Conservation (phyloP, 1,139 yeast species). For the Nadsonia commutata region DNA sequence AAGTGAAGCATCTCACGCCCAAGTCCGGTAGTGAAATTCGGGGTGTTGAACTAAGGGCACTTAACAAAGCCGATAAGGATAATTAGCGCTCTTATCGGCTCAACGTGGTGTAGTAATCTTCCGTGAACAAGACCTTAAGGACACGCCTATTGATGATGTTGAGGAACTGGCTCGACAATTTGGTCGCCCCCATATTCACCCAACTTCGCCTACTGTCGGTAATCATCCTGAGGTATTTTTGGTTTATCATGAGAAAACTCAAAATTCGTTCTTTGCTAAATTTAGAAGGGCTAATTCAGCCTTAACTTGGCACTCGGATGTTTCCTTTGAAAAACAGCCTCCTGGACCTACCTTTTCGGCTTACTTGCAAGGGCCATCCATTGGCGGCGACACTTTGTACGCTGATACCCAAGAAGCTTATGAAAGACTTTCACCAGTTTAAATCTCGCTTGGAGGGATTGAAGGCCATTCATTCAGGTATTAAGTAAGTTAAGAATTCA, state of each 20-base stretch:
- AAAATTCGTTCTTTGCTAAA: conserved; percentile 7
- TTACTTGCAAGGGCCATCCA: conserved; percentile 35
- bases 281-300: conserved; percentile 18
- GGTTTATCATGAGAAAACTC: conserved; percentile 25
- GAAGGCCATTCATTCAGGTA: conserved; percentile 38
- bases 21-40: conserved; percentile 47
- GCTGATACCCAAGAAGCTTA: conserved; percentile 43
- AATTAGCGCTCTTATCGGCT: conserved; percentile 48
- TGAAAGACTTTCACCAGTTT: conserved; percentile 41
- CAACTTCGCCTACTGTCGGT: conserved; percentile 53
- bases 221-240: conserved; percentile 50
- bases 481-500: conserved; percentile 34
- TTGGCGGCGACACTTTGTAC: conserved; percentile 50
- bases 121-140: conserved; percentile 50
- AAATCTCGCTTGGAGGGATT: conserved; percentile 35
- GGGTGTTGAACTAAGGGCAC: conserved; percentile 42
- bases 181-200: conserved; percentile 52
- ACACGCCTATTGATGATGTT: conserved; percentile 35
- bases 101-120: conserved; percentile 55
- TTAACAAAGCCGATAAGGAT: conserved; percentile 38
- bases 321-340: conserved; percentile 48
- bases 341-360: conserved; percentile 45
- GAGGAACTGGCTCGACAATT: conserved; percentile 36
- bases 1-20: conserved; percentile 27
- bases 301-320: conserved; percentile 44